Evolutionary conservation across 306 rosid genomes (phyloP).

Genomic region (Adenanthera pavonina): DNA sequence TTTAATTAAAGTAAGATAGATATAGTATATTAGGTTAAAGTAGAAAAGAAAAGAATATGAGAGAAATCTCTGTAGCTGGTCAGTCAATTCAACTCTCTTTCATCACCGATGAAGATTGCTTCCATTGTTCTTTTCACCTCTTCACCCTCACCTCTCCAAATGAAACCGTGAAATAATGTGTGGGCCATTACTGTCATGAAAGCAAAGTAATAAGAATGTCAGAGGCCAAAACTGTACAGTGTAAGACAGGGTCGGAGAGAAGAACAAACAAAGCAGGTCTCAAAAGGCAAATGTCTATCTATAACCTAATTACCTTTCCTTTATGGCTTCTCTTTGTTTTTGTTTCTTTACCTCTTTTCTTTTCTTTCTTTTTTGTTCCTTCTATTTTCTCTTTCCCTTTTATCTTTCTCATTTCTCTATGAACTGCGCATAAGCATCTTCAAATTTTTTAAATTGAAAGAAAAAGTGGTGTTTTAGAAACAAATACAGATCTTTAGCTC

Average conservation of each 20-base stretch:
- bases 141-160: conserved; percentile 22
- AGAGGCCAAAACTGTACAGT: conserved; percentile 28
- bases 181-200: conserved; percentile 31
- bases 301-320: neutral
- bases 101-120: too few species aligned
- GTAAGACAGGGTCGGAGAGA: neutral
- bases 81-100: too few species aligned
- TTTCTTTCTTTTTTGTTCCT: neutral
- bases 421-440: conserved; percentile 11
- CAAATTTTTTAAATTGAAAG: conserved; percentile 31
- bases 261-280: neutral
- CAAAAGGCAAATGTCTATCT: neutral
- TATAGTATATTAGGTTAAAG: too few species aligned
- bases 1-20: too few species aligned
- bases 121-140: too few species aligned
- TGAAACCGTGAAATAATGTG: conserved; percentile 31
- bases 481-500: neutral
- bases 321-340: neutral
- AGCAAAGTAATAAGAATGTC: conserved; percentile 35
- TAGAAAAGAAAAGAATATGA: too few species aligned
- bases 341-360: neutral
- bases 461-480: neutral
- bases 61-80: too few species aligned
- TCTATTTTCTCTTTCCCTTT: neutral
- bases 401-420: conserved; percentile 1